Conservation (phyloP, 805 yeast species). For the Spathaspora passalidarum region DNA sequence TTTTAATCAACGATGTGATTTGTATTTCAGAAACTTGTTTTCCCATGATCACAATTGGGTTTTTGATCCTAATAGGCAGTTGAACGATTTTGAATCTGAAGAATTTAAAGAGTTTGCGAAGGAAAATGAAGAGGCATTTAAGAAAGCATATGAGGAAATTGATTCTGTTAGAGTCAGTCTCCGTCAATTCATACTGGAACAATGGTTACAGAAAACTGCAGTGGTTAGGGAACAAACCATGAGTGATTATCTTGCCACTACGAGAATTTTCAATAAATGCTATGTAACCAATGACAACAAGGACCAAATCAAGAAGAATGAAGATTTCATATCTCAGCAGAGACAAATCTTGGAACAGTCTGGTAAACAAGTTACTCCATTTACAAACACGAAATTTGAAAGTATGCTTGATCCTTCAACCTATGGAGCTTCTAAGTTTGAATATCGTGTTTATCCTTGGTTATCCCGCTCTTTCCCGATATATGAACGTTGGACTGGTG, state of each 20-base stretch:
- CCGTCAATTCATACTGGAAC: slow-evolving; percentile 22
- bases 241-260: slow-evolving; percentile 42
- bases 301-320: not conserved
- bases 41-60: slow-evolving; percentile 43
- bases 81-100: slow-evolving; percentile 1
- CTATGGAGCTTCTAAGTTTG: slow-evolving; percentile 15
- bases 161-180: slow-evolving; percentile 9
- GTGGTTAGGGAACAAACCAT: slow-evolving; percentile 29
- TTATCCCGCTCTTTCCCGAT: slow-evolving; percentile 35
- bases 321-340: not conserved
- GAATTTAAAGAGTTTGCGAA: not conserved
- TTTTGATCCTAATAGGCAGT: slow-evolving; percentile 17
- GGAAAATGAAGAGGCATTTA: not conserved
- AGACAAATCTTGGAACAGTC: not conserved
- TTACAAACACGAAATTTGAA: not conserved
- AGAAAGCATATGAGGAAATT: not conserved
- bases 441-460: slow-evolving; percentile 39
- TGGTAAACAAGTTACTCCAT: not conserved
- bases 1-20: slow-evolving; percentile 38
- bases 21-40: slow-evolving; percentile 45
- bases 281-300: slow-evolving; percentile 26
- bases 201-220: slow-evolving; percentile 21
- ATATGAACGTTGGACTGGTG: slow-evolving; percentile 41
- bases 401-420: slow-evolving; percentile 20
- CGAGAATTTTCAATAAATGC: slow-evolving; percentile 47